Evolutionary conservation across 2,329 filamentous ascomycete genomes (phyloP), one percentile per base, ranked within the genome.

Genomic region (Trichocomaceae sp.): DNA sequence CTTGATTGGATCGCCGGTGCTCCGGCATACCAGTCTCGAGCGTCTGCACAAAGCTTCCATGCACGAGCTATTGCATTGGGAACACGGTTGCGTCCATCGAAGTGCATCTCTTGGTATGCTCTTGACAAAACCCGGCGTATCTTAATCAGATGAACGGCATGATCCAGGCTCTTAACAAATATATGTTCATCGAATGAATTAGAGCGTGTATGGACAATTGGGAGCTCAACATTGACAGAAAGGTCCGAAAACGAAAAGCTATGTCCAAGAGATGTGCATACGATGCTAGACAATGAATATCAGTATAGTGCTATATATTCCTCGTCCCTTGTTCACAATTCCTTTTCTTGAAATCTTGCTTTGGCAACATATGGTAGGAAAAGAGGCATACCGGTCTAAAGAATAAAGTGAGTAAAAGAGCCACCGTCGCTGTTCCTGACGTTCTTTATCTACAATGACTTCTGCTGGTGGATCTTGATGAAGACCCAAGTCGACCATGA

Each of bases 181-280:
- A 80, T 66, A n/a, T 67, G 55, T 19, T 62, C 66, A 39, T 74
- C 66, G 31, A 65, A 61, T 26, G 52, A 54, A 70, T 79, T 61
- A 67, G 79, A 56, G 67, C 75, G 63, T 67, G 64, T 42, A 77
- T 73, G 51, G 77, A 67, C 72, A 47, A 69, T 69, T 64, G 73
- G 72, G 61, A 72, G 70, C 59, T 74, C 69, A 29, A 97, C 91
- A 60, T 88, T 86, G 23, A 88, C 82, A 5, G 91, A 87, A 54
- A 92, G 89, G 66, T 97, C 92, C 0, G 90, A 92, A 66, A 97
- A 96, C n/a, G 92, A 96, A 69, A 96, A 96, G 0, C 90, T 86
- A 33, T 90, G 81, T 10, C 88, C 88, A 61, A 95, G 84, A 4
- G 92, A 88, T 76, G 96, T 87, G 62, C 90, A 95, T 46, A 95